These are phyloP conservation scores for Boehmeria nivea DNA, from an alignment of 306 rosid genomes.

Conservation along the genomic window DNA sequence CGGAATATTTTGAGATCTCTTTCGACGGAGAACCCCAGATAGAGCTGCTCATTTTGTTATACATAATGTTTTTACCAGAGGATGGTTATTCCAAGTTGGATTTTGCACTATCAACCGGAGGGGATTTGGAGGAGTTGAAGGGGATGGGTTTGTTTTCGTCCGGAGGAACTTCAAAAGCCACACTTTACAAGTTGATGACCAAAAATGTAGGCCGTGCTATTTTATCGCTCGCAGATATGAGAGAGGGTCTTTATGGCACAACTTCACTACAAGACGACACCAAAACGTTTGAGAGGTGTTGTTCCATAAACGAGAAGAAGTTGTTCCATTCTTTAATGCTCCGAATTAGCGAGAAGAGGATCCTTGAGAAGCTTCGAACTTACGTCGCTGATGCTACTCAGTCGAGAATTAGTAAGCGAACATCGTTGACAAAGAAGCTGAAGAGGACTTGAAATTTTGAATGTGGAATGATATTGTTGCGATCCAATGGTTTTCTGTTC, in stretches of 20 bases:
- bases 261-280: constrained; percentile 54
- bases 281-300: constrained; percentile 35
- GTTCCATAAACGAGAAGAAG: constrained; percentile 43
- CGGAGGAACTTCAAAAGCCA: constrained; percentile 24
- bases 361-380: constrained; percentile 54
- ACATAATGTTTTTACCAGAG: constrained; percentile 54
- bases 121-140: constrained; percentile 13
- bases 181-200: constrained; percentile 46
- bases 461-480: neutral
- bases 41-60: constrained; percentile 53
- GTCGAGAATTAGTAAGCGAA: constrained; percentile 20
- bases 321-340: constrained; percentile 65
- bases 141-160: constrained; percentile 33
- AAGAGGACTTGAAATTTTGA: constrained; percentile 24
- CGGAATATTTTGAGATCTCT: constrained; percentile 80
- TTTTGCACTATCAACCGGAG: constrained; percentile 38
- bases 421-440: constrained; percentile 36
- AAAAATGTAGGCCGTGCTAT: constrained; percentile 47
- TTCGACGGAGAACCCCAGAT: constrained; percentile 71
- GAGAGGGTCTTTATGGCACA: constrained; percentile 64
- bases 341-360: constrained; percentile 64
- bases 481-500: too few species aligned
- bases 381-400: constrained; percentile 50
- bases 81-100: constrained; percentile 52
- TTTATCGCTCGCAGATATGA: constrained; percentile 51